Percentiles rank a stretch among this genome's conserved stretches.
These are phyloP conservation scores for Choiromyces venosus DNA, from an alignment of 495 filamentous ascomycete species.

Conservation along the genomic window DNA sequence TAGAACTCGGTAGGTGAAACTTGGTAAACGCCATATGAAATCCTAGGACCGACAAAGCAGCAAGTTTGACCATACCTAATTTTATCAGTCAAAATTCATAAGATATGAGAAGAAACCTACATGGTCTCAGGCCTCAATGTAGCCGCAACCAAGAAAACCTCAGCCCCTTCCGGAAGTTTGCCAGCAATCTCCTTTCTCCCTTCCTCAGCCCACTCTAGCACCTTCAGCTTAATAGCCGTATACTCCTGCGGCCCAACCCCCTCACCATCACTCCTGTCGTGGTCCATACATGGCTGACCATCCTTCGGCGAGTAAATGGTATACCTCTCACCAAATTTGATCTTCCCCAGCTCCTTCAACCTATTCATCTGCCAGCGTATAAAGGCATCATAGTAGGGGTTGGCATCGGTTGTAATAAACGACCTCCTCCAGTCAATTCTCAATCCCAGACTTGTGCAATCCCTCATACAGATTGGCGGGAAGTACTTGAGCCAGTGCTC, in stretches of 20 bases:
- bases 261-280: constrained; percentile 88
- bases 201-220: constrained; percentile 77
- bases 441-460: constrained; percentile 77
- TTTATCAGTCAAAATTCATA: constrained; percentile 1
- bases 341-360: constrained; percentile 81
- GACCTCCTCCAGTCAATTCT: constrained; percentile 87
- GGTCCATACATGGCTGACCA: constrained; percentile 95
- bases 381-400: constrained; percentile 95
- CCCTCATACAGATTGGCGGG: constrained; percentile 70
- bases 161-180: constrained; percentile 72
- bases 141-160: constrained; percentile 83
- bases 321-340: constrained; percentile 89
- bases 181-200: constrained; percentile 62
- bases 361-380: constrained; percentile 97
- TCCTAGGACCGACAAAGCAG: constrained; percentile 89
- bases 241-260: constrained; percentile 88
- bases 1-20: constrained; percentile 77
- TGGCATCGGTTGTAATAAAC: constrained; percentile 92
- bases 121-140: constrained; percentile 95
- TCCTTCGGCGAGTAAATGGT: constrained; percentile 96
- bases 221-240: constrained; percentile 80
- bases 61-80: constrained; percentile 80
- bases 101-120: constrained; percentile 39
- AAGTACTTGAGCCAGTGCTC: constrained; percentile 84
- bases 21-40: constrained; percentile 86